Evolutionary conservation across 352 stramenopile species (phyloP), one percentile per base, ranked within the genome.

Genomic region (Phytophthora foliorum): DNA sequence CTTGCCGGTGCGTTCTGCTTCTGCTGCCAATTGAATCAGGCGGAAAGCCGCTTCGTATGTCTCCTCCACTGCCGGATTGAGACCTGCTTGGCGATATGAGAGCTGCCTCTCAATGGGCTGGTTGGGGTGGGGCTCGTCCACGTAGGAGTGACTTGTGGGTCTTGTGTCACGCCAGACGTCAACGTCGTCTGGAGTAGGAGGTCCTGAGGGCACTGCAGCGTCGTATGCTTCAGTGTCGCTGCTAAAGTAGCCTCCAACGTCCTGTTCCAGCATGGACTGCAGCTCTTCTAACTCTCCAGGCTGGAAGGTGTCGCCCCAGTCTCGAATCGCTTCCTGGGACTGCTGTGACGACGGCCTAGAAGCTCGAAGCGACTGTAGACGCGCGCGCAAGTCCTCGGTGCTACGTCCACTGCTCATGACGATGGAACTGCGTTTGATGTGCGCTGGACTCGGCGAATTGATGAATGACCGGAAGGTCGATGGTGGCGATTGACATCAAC

Each of bases 1-100:
- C 27, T 81, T 67, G 4, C 58, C 75, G 38, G 54, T 58, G 22
- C 65, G 72, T 50, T 83, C 78, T 17, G 75, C 72, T 8, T 86
- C 74, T 16, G 72, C 75, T n/a, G 78, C 78, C 38, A 78, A 71
- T 45, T 86, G 74, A 27, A 86, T 80, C 36, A 86, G 58, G 6
- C 78, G 78, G 51, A 86, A 86, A 5, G 78, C 78, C 4, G 72
- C 69, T 51, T 86, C 74, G 54, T 83, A 83, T 48, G 78, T 75
- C 32, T 76, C 66, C 16, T 77, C 62, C 9, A 49, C 36, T 9
- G 58, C 22, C 16, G 34, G 50, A 10, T 49, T 53, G 19, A 44
- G 31, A 1, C 50, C 50, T 21, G 50, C 14, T 22, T 53, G 45
- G 31, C 52, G 25, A 46, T 48, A 67, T n/a, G 64, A 72, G 41